phyloP scores from a whole-genome alignment of 257 asterid genomes.

The Echites panduratus region DNA sequence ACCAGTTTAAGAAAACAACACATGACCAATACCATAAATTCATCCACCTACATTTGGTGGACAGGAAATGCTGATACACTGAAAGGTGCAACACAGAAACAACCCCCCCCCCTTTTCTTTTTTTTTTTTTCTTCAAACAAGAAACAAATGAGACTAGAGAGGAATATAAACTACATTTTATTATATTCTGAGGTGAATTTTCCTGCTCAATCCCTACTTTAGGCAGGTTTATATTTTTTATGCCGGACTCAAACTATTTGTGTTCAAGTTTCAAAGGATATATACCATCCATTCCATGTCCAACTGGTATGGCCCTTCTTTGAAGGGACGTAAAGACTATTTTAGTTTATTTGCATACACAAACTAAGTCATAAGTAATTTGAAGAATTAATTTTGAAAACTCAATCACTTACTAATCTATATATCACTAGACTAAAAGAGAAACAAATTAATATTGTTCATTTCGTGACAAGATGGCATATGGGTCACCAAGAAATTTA shows the following conservation, averaged over 20 bases:
- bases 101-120: background rate
- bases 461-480: background rate
- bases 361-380: background rate
- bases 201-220: background rate
- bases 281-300: background rate
- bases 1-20: background rate
- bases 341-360: background rate
- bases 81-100: background rate
- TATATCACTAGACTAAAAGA: background rate
- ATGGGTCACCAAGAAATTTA: slow-evolving; percentile 1
- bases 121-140: background rate
- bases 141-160: background rate
- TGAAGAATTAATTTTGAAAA: background rate
- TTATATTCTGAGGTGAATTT: background rate
- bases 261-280: too few species aligned
- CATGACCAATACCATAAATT: background rate
- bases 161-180: background rate
- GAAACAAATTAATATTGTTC: background rate
- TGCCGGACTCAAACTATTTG: background rate
- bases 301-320: background rate
- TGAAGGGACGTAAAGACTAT: background rate
- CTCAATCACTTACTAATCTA: background rate
- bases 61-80: background rate
- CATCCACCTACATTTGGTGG: background rate
- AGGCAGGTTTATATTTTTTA: too few species aligned